Percentiles rank a stretch among this genome's conserved stretches.
Conservation (phyloP, 148 eudicot genomes). For the Amaranthus palmeri region DNA sequence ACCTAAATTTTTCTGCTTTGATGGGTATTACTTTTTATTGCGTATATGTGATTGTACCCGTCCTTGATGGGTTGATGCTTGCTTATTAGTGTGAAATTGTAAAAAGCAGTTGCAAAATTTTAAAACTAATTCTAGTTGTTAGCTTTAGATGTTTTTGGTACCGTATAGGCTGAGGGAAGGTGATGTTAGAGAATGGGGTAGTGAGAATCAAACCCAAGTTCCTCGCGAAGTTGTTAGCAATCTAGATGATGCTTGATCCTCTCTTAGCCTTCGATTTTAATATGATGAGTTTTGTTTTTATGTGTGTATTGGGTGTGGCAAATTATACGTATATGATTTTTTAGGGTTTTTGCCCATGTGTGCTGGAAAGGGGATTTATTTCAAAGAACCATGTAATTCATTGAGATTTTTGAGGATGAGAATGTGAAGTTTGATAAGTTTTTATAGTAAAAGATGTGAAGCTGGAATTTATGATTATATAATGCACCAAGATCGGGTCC, state of each 20-base stretch:
- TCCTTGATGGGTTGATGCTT: conserved; percentile 3
- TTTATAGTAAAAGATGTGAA: no score
- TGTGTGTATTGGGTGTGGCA: neutral
- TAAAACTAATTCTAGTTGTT: neutral
- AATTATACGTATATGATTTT: neutral
- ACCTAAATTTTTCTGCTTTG: neutral
- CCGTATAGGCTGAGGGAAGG: no score
- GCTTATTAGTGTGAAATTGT: neutral
- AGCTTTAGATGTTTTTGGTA: no score
- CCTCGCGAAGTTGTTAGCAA: no score
- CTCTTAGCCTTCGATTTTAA: no score
- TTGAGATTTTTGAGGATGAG: neutral
- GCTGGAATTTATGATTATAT: no score
- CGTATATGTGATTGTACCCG: neutral
- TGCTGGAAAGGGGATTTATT: neutral
- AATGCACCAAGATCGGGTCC: no score
- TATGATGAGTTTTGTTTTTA: no score
- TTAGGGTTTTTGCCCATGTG: conserved; percentile 3
- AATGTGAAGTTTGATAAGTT: neutral
- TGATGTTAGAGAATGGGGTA: no score
- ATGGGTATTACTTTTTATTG: neutral
- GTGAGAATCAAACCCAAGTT: no score
- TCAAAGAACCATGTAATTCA: neutral
- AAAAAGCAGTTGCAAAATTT: neutral
- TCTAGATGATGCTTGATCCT: no score